Evolutionary conservation across 129 eudicot species (phyloP), one percentile per base, ranked within the genome.

Genomic region (Helichrysum umbraculigerum): DNA sequence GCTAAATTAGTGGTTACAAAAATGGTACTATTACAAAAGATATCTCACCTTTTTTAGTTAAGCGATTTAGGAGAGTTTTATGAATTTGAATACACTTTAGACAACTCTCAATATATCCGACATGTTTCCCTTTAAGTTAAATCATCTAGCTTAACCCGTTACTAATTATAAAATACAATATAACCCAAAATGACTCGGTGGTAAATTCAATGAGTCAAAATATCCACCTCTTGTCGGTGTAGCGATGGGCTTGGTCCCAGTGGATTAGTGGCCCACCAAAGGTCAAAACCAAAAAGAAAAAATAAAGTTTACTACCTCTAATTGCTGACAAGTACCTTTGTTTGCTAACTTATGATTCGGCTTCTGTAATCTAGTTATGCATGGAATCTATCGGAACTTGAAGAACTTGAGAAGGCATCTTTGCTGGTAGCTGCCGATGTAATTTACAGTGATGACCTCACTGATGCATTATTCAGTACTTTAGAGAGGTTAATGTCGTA

Each of bases 351-450:
- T n/a, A 15, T 81, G 51, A 6, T 47, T 72, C 0, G 57, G 19
- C 41, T 69, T 64, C 74, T 68, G 60, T 78, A 68, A 78, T 79
- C 54, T 76, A 94, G 98, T 75, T 87, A 78, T 71, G 74, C 59
- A 51, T 94, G 97, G 98, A 91, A 62, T 79, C 35, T 69, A 57
- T 68, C 89, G 76, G 97, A 94, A 81, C 62, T 91, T 9, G 84
- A 87, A 86, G 88, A 88, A 79, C 77, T 87, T 70, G 72, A 81
- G 65, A 82, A 70, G 41, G 91, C 98, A 72, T 81, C 96, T 78
- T 78, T 94, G 83, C 83, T 94, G 74, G 70, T 94, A 77, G 98
- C 97, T 76, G 98, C 98, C 72, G 98, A 94, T 84, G 98, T 94
- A 28, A 94, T 94, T 37, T 94, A 94, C 76, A 88, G 89, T 68